Evolutionary conservation across 2,329 filamentous ascomycete species (phyloP), one percentile per base, ranked within the genome.

Genomic region (Epicoccum nigrum): DNA sequence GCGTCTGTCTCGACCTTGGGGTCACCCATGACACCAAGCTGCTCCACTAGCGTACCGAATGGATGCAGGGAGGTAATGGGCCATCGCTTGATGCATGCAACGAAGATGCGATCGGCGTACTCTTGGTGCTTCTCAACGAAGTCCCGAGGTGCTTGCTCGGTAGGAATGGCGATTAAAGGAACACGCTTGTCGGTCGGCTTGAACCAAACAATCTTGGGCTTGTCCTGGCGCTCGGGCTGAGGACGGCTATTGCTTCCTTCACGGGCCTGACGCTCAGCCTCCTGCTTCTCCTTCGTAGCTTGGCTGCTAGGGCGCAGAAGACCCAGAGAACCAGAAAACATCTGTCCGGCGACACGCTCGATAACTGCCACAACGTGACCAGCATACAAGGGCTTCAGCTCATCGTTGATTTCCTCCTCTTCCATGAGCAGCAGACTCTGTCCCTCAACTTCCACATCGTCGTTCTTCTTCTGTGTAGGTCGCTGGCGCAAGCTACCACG

Each of bases 161-260:
- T 99, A 1, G 94, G 94, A 59, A 99, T 99, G 45, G 94, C 94
- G 74, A 99, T 99, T 60, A 99, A 81, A 41, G 94, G 94, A 39
- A 99, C 94, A 70, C 94, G 91, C 84, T 99, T 97, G 77, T 99
- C 94, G 1, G 94, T 99, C 51, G 94, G 94, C 81, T 99, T 99
- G 81, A 99, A 99, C 94, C 94, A 99, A 33, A 99, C 94, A 76
- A 99, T 99, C 86, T 99, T 99, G 58, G 94, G 94, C 78, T 97
- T 97, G 59, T 99, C 94, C 72, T 95, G 92, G 45, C 92, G 90
- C 59, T 88, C 87, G 55, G 92, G 90, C 60, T 94, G 87, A 45
- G 87, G 84, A 54, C 83, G 83, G 56, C 88, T 86, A 45, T 83
- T 82, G 60, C 80, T 83, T 56, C 92, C 93, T 71, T 97, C 93